A percentile compares a stretch with the other conserved stretches of the same genome.
phyloP scores from a whole-genome alignment of 257 asterid species.

The Lantana camara region DNA sequence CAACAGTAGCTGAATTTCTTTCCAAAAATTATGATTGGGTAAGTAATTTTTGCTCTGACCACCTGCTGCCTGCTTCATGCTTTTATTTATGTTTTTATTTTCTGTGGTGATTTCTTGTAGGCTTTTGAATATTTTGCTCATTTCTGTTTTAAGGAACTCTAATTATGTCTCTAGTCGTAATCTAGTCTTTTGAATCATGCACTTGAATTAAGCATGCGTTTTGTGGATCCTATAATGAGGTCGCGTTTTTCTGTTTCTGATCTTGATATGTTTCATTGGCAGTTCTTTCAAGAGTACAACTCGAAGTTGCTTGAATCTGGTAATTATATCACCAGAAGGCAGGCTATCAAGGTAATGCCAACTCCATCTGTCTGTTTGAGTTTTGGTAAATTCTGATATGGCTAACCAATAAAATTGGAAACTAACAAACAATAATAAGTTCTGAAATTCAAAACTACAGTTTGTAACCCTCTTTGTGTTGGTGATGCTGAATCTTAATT shows the following conservation, averaged over 20 bases:
- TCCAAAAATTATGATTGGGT: conserved; percentile 95
- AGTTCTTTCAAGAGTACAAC: conserved; percentile 90
- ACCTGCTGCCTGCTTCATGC: not conserved
- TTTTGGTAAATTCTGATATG: not conserved
- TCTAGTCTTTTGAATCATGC: not conserved
- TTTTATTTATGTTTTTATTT: not conserved
- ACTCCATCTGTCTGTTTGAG: conserved; percentile 16
- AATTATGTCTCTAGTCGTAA: not conserved
- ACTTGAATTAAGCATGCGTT: conserved; percentile 6
- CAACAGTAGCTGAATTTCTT: conserved; percentile 92
- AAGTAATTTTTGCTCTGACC: conserved; percentile 28
- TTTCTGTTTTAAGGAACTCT: conserved; percentile 5
- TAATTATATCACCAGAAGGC: conserved; percentile 89
- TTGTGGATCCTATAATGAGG: conserved; percentile 5
- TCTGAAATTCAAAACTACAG: not conserved
- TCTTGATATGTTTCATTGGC: conserved; percentile 1
- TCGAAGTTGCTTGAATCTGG: conserved; percentile 80
- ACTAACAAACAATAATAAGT: conserved; percentile 1
- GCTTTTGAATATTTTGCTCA: conserved; percentile 14
- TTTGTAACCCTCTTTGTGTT: conserved; percentile 10
- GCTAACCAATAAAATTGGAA: conserved; percentile 9
- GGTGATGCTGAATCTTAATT: conserved; percentile 18
- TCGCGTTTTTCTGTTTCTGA: conserved; percentile 10
- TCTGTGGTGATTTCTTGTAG: conserved; percentile 7
- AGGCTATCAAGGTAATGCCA: conserved; percentile 74